Conservation (phyloP, 2,329 filamentous ascomycete species). For the Paraphaeosphaeria minitans region DNA sequence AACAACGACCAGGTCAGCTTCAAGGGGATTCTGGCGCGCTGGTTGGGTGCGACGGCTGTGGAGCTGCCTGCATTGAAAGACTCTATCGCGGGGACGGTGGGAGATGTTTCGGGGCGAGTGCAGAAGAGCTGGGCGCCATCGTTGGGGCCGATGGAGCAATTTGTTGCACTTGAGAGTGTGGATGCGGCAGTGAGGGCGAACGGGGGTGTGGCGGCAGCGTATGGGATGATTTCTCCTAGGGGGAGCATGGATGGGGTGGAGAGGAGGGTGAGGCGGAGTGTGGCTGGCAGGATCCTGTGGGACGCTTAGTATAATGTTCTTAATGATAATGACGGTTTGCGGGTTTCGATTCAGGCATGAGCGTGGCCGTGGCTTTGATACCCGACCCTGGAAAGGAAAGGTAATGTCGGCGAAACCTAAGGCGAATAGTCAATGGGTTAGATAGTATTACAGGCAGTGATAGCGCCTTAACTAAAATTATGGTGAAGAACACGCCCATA, state of each 20-base stretch:
- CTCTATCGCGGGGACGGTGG: constrained; percentile 13
- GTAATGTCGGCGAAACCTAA: not conserved
- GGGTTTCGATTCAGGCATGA: not conserved
- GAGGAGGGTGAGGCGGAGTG: constrained; percentile 7
- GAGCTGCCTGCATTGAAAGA: constrained; percentile 26
- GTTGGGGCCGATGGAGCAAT: constrained; percentile 20
- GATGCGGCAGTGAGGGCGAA: constrained; percentile 24
- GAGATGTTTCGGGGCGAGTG: not conserved
- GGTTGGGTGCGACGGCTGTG: constrained; percentile 31
- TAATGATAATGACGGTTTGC: not conserved
- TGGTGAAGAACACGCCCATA: too few relatives aligned
- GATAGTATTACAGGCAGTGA: too few relatives aligned
- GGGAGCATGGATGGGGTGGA: constrained; percentile 4
- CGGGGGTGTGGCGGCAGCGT: constrained; percentile 19
- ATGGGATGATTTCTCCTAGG: constrained; percentile 20
- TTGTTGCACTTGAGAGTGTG: constrained; percentile 24
- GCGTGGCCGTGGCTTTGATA: not conserved
- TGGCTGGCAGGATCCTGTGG: constrained; percentile 20
- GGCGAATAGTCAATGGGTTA: too few relatives aligned
- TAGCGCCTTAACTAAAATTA: too few relatives aligned
- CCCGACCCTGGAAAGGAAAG: not conserved
- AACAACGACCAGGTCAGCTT: constrained; percentile 72
- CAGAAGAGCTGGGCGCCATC: constrained; percentile 14
- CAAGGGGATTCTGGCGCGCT: constrained; percentile 54
- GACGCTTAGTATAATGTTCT: constrained; percentile 5